Percentiles rank a stretch among this genome's conserved stretches.
phyloP scores from a whole-genome alignment of 306 rosid species.

The Gleditsia sinensis region DNA sequence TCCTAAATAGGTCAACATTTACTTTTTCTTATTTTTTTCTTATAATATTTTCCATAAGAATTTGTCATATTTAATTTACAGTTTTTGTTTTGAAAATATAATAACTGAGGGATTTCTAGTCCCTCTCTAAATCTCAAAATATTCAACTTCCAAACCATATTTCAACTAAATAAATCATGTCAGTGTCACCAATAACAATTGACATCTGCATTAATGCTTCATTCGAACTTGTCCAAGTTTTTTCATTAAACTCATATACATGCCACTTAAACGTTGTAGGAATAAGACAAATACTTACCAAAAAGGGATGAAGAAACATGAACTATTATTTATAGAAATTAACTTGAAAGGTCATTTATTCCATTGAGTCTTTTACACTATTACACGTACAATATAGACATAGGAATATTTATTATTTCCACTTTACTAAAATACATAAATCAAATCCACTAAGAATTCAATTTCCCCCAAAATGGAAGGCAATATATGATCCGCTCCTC shows the following conservation, averaged over 20 bases:
- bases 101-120: not conserved
- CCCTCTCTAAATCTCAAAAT: not conserved
- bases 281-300: not conserved
- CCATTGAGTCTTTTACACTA: not conserved
- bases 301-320: not conserved
- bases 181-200: no score
- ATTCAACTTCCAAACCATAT: not conserved
- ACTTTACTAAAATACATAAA: not conserved
- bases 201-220: not conserved
- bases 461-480: no score
- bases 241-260: not conserved
- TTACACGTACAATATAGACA: not conserved
- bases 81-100: not conserved
- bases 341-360: not conserved
- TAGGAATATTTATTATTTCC: not conserved
- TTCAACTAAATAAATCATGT: not conserved
- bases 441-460: not conserved
- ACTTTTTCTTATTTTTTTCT: not conserved
- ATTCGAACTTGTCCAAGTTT: not conserved
- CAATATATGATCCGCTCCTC: no score
- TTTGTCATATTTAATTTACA: not conserved
- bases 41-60: not conserved
- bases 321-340: no score
- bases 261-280: not conserved
- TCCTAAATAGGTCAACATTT: conserved; percentile 1